These are phyloP conservation scores for Tylopilus rubrobrunneus DNA, from an alignment of 768 basidiomycete genomes.

Conservation along the genomic window DNA sequence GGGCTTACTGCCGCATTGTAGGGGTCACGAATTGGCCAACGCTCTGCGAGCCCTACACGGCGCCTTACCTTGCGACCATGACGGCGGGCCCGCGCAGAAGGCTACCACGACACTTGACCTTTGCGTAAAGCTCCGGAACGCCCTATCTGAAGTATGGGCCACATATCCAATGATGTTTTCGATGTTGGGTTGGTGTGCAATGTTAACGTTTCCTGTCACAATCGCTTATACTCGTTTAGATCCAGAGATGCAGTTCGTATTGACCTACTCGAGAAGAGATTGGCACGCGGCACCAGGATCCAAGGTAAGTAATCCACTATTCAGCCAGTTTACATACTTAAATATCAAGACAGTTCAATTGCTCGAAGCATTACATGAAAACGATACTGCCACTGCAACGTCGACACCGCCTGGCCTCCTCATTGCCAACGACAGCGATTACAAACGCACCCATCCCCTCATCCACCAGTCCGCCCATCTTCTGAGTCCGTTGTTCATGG, in stretches of 20 bases:
- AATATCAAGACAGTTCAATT: slow-evolving; percentile 80
- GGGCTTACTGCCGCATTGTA: slow-evolving; percentile 73
- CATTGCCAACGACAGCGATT: slow-evolving; percentile 93
- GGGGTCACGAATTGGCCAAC: slow-evolving; percentile 80
- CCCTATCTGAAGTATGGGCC: too few species aligned
- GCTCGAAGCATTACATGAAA: slow-evolving; percentile 88
- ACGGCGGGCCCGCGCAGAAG: slow-evolving; percentile 24
- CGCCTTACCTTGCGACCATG: slow-evolving; percentile 44
- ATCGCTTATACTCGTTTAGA: slow-evolving; percentile 32
- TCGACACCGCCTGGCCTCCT: slow-evolving; percentile 80
- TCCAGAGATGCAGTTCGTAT: slow-evolving; percentile 66
- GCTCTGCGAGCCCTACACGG: slow-evolving; percentile 57
- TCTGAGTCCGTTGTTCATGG: slow-evolving; percentile 87
- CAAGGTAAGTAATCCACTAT: slow-evolving; percentile 49
- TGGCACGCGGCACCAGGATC: slow-evolving; percentile 94
- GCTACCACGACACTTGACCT: slow-evolving; percentile 32
- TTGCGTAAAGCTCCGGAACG: slow-evolving; percentile 35
- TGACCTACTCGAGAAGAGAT: slow-evolving; percentile 70
- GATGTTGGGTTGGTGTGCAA: too few species aligned
- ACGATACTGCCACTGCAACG: slow-evolving; percentile 58
- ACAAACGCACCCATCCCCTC: slow-evolving; percentile 90
- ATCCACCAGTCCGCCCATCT: slow-evolving; percentile 97
- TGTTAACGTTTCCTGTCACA: too few species aligned
- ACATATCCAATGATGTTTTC: too few species aligned
- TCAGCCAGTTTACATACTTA: neutral